Evolutionary conservation across 2,329 filamentous ascomycete genomes (phyloP).

Genomic region (Fusarium cyanostomum): DNA sequence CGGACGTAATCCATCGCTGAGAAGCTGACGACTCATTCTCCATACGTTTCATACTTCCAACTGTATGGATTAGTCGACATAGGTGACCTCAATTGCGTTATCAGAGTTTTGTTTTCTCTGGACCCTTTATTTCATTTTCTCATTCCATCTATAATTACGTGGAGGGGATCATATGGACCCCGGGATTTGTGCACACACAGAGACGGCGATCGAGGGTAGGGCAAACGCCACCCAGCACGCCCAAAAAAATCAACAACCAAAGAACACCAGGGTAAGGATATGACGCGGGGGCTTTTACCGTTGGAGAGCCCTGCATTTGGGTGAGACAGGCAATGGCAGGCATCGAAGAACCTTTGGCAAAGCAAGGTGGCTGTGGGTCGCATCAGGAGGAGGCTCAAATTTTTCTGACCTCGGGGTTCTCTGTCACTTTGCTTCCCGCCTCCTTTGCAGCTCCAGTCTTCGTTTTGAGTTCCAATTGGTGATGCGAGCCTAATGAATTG

Average conservation of each 20-base stretch:
- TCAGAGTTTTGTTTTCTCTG: too few relatives aligned
- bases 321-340: slow-evolving; percentile 28
- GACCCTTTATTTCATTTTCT: too few relatives aligned
- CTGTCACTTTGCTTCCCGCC: neutral
- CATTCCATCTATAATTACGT: too few relatives aligned
- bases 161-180: neutral
- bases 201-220: slow-evolving; percentile 21
- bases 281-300: neutral
- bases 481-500: slow-evolving; percentile 2
- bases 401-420: slow-evolving; percentile 7
- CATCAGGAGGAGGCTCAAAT: slow-evolving; percentile 26
- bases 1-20: slow-evolving; percentile 8
- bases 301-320: slow-evolving; percentile 16
- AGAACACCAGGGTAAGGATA: slow-evolving; percentile 7
- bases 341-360: slow-evolving; percentile 9
- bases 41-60: too few relatives aligned
- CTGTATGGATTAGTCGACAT: too few relatives aligned
- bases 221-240: slow-evolving; percentile 30
- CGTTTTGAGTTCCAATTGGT: neutral
- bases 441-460: neutral
- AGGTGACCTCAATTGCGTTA: too few relatives aligned
- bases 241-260: slow-evolving; percentile 1
- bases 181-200: slow-evolving; percentile 7
- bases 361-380: slow-evolving; percentile 22
- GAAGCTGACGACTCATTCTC: neutral